phyloP scores from a whole-genome alignment of 495 filamentous ascomycete genomes.

The Podospora comata region DNA sequence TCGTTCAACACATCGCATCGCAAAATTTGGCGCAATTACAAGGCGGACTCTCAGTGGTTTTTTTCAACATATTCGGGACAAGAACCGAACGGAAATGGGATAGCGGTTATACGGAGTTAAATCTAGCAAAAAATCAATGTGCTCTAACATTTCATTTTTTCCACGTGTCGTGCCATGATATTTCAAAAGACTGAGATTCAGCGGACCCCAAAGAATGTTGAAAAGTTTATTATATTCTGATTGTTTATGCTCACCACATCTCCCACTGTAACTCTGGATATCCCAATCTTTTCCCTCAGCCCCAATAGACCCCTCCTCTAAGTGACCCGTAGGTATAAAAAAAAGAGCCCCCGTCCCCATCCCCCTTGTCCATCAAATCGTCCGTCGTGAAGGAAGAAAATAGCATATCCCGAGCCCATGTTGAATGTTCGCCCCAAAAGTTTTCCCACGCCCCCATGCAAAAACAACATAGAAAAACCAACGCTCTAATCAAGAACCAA shows the following conservation, averaged over 20 bases:
- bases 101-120: slow-evolving; percentile 2
- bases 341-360: neutral
- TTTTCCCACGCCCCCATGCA: slow-evolving; percentile 19
- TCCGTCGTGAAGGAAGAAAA: neutral
- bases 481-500: neutral
- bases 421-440: slow-evolving; percentile 26
- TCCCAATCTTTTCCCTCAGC: neutral
- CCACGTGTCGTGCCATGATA: neutral
- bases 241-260: neutral
- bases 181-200: neutral
- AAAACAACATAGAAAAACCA: neutral
- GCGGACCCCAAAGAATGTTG: slow-evolving; percentile 3
- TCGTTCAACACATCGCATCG: slow-evolving; percentile 25
- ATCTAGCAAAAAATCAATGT: neutral
- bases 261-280: neutral
- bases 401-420: slow-evolving; percentile 25
- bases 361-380: slow-evolving; percentile 6
- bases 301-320: neutral
- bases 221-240: slow-evolving; percentile 17
- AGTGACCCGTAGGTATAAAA: neutral
- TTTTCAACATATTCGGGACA: slow-evolving; percentile 6
- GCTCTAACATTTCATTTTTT: neutral
- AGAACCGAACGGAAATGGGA: neutral
- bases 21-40: slow-evolving; percentile 6
- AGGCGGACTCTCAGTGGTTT: neutral